Evolutionary conservation across 345 rosid genomes (phyloP).

Genomic region (Pistacia vera): DNA sequence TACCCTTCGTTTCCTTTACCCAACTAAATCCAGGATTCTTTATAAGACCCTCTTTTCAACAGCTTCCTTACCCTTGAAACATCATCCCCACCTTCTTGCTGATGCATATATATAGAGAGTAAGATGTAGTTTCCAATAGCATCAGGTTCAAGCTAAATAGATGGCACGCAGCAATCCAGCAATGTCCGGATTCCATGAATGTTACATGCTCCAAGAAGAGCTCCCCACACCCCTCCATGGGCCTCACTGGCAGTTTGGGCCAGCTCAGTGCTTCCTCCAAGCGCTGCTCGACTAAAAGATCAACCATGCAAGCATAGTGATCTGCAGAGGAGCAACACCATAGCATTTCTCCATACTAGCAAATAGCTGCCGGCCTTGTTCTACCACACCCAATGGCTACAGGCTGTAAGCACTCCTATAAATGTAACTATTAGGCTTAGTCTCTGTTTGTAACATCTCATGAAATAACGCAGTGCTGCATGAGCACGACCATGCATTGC

Average conservation of each 20-base stretch:
- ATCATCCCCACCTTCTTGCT: slow-evolving; percentile 62
- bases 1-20: slow-evolving; percentile 54
- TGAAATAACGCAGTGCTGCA: slow-evolving; percentile 62
- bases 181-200: slow-evolving; percentile 60
- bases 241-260: slow-evolving; percentile 61
- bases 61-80: slow-evolving; percentile 49
- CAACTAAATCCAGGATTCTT: slow-evolving; percentile 84
- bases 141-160: slow-evolving; percentile 73
- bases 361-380: too few relatives aligned
- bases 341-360: too few relatives aligned
- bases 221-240: slow-evolving; percentile 82
- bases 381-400: slow-evolving; percentile 34
- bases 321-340: slow-evolving; percentile 58
- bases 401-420: slow-evolving; percentile 79
- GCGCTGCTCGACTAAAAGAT: slow-evolving; percentile 66
- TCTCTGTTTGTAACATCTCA: slow-evolving; percentile 57
- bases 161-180: slow-evolving; percentile 72
- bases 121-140: slow-evolving; percentile 69
- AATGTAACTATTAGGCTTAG: slow-evolving; percentile 80
- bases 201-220: slow-evolving; percentile 82
- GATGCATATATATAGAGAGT: slow-evolving; percentile 64
- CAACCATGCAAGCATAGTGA: slow-evolving; percentile 81
- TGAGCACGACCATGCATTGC: slow-evolving; percentile 72
- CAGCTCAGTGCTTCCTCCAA: slow-evolving; percentile 68
- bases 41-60: slow-evolving; percentile 60